These are phyloP conservation scores for Erythrobasidium hasegawianum DNA, from an alignment of 1,284 basidiomycete genomes.

Conservation along the genomic window DNA sequence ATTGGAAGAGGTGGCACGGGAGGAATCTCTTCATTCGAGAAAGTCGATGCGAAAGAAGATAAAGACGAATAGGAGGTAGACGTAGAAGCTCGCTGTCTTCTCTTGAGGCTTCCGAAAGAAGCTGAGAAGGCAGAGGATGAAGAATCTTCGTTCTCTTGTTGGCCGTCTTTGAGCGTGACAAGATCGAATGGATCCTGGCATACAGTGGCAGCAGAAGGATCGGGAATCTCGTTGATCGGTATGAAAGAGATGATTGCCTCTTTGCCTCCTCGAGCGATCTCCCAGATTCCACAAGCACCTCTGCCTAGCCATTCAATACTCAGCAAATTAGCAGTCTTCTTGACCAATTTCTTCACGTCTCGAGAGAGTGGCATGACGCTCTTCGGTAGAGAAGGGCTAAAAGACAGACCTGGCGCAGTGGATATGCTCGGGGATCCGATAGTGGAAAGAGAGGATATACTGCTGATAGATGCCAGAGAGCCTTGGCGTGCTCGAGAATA, in stretches of 20 bases:
- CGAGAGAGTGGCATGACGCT: neutral
- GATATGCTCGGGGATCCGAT: neutral
- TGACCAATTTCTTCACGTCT: conserved; percentile 16
- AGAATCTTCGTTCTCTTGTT: no score
- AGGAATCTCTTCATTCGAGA: no score
- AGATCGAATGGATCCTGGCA: no score
- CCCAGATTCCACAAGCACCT: conserved; percentile 4
- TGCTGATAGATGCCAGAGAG: neutral
- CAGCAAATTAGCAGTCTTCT: conserved; percentile 3
- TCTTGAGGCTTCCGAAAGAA: no score
- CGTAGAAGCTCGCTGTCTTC: no score
- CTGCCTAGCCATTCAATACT: conserved; percentile 2
- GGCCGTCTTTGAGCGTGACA: no score
- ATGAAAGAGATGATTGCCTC: neutral
- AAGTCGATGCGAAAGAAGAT: no score
- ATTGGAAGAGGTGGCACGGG: no score
- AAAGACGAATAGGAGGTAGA: no score
- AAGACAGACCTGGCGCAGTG: neutral
- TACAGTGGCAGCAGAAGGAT: neutral
- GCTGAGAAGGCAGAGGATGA: no score
- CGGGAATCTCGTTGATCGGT: neutral
- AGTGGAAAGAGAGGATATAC: neutral
- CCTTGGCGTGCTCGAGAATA: neutral
- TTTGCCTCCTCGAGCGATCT: neutral
- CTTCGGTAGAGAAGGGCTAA: neutral